Base-by-base conservation (phyloP, 2,329 filamentous ascomycete genomes). In the Fusarium mangiferae region DNA sequence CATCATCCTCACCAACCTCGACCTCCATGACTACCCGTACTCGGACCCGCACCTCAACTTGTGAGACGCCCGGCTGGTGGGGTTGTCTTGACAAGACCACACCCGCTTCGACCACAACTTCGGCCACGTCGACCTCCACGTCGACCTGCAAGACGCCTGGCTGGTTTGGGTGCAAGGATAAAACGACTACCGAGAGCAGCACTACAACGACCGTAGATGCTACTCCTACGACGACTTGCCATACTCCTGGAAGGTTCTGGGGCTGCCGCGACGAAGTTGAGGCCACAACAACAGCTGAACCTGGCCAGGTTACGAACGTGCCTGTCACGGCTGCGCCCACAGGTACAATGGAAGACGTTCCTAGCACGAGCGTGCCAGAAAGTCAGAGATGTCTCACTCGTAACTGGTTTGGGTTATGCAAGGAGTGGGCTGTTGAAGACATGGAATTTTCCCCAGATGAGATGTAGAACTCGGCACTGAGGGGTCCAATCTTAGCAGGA, bases 1-100 rank as follows among this genome's bases (percentile, higher is more conserved):
- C 90, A 0, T 87, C 90, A 6, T 86, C 48, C 30, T 51, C 85
- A 7, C 86, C 86, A 4, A 38, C 59, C 36, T 86, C 85, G 10
- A 87, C 88, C 26, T 86, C 85, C 8, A 87, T 88, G 2, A 89
- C 88, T 6, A 90, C 89, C 6, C 88, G 88, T 48, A 93, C 90
- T 7, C 88, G 94, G 42, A 98, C 95, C 1, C 88, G 94, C 49
- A 98, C 95, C 0, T 91, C 92, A 62, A 98, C 94, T 1, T 98
- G 95, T 83, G 89, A 96, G 82, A 98, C 95, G 4, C 95, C 95
- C 35, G 94, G 95, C 10, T 98, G 95, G 95, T 97, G 92, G 92
- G 94, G 94, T 28, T 95, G 91, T 79, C 84, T 93, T 44, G 92
- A 94, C 74, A 88, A 91, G 81, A 87, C 87, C 6, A 92, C 90